Evolutionary conservation across 225 moss, liverwort and hornwort genomes (phyloP), one percentile per base, ranked within the genome.

Genomic region (Pleurozium schreberi): DNA sequence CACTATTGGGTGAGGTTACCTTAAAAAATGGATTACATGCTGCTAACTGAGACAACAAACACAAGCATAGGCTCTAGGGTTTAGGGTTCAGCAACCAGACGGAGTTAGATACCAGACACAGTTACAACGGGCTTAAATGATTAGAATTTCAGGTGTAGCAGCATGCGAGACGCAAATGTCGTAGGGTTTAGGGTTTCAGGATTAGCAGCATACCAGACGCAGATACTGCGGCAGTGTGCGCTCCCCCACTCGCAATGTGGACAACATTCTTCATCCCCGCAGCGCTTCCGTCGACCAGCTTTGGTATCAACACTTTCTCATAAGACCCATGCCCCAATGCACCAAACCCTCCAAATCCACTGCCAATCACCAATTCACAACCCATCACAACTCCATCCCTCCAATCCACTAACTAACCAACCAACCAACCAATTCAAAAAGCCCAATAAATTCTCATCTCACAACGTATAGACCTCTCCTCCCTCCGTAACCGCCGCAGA

Each of bases 291-390:
- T 90, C 93, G 59, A 98, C 93, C 52, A 90, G 87, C 86, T 90
- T 96, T 21, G 96, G 98, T 13, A 33, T 78, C 88, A 93, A 43
- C 80, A 91, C 92, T 87, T 94, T 96, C 88, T 94, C 88, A 75
- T 97, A 98, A 38, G 87, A 88, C 53, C 98, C 96, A 89, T 96
- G 96, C 42, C 98, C 98, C 84, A 98, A 85, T 57, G 97, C 96
- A 87, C 98, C 98, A 89, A 98, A 98, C 30, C 96, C 97, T 85
- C 98, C 98, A 91, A 98, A 98, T 6, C 97, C 98, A 96, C 97
- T 97, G 96, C 89, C 84, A 84, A 89, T 67, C 75, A 76, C 78
- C 82, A 88, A 84, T 82, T 45, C 31, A 67, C 40, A 82, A 33
- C 11, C 75, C 91, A 92, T 81, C 65, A 77, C n/a, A 71, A 58